Evolutionary conservation across 805 yeast species (phyloP).

Genomic region (Yarrowia divulgata): DNA sequence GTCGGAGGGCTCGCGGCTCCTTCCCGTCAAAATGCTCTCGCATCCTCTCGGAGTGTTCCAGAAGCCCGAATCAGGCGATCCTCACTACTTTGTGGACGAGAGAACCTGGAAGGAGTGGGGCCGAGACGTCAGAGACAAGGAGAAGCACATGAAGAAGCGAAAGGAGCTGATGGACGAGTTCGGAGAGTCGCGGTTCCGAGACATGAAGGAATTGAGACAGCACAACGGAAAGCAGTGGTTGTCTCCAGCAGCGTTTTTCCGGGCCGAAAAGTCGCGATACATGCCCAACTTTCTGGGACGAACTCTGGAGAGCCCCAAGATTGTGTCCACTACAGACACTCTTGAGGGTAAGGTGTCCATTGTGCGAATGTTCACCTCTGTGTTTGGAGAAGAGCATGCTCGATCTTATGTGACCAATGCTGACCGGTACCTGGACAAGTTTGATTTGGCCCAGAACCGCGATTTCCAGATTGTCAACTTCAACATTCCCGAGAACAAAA

Average conservation of each 20-base stretch:
- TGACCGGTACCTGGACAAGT: constrained; percentile 53
- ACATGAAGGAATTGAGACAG: constrained; percentile 67
- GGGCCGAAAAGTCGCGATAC: constrained; percentile 71
- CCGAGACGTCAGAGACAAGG: constrained; percentile 58
- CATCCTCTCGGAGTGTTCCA: constrained; percentile 26
- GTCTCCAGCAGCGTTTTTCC: constrained; percentile 83
- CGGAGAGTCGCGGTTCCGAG: constrained; percentile 71
- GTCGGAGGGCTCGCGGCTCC: constrained; percentile 30
- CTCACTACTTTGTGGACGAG: constrained; percentile 47
- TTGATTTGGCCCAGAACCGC: constrained; percentile 52
- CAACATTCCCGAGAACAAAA: constrained; percentile 73
- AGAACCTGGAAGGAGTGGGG: constrained; percentile 53
- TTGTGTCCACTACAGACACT: constrained; percentile 51
- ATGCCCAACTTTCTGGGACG: constrained; percentile 80
- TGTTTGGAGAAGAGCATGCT: constrained; percentile 73
- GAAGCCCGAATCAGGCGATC: constrained; percentile 37
- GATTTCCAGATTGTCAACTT: constrained; percentile 76
- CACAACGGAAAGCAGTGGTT: constrained; percentile 85
- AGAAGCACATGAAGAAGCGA: constrained; percentile 58
- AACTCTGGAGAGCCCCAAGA: constrained; percentile 52
- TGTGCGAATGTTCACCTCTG: constrained; percentile 69
- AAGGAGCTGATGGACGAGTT: constrained; percentile 66
- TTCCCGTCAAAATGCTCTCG: constrained; percentile 33
- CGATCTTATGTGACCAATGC: constrained; percentile 63
- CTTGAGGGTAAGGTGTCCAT: constrained; percentile 64